Base-by-base conservation (phyloP, 140 eudicot species). In the Cichorium intybus region DNA sequence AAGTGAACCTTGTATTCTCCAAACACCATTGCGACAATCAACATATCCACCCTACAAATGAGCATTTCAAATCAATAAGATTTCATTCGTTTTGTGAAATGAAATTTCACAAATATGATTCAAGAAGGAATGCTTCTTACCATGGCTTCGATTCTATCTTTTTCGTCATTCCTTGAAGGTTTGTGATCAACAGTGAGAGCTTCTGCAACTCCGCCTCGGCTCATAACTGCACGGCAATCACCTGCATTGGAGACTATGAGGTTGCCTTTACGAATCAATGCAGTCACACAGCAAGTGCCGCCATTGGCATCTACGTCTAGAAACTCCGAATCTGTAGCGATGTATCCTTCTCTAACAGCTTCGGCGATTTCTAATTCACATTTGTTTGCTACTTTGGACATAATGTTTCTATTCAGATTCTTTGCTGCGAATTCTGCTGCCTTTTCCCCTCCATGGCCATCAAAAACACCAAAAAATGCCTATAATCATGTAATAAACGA, bases 381-480 rank as follows among this genome's bases (percentile, higher is more conserved):
- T 75, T 66, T 80, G 39, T 72, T 72, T 21, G 59, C 69, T 66
- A 85, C 66, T 79, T 81, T 77, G 11, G 72, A 58, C 77, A 79
- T 72, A 22, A 91, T 74, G 75, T 87, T 80, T 62, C 55, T 76
- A 10, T 64, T 69, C 63, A 91, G 70, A 72, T 77, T 78, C 51
- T 79, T 69, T 12, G 97, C 90, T 10, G 89, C 80, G 64, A 70
- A 91, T 66, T 91, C 96, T 0, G 87, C 96, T 4, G 97, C 97
- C 70, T 79, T 79, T 64, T 75, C 66, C 10, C 97, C 97, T 47
- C 97, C 97, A 56, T 90, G 97, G 1, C 97, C 97, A 72, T 90
- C 97, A 76, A 87, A 90, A 15, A 90, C 89, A 24, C 97, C 90
- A 55, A 90, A 90, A 18, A 84, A 79, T n/a, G 87, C 96, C 97